Evolutionary conservation across 108 stramenopile genomes (phyloP).

Genomic region (Cyclotella atomus): DNA sequence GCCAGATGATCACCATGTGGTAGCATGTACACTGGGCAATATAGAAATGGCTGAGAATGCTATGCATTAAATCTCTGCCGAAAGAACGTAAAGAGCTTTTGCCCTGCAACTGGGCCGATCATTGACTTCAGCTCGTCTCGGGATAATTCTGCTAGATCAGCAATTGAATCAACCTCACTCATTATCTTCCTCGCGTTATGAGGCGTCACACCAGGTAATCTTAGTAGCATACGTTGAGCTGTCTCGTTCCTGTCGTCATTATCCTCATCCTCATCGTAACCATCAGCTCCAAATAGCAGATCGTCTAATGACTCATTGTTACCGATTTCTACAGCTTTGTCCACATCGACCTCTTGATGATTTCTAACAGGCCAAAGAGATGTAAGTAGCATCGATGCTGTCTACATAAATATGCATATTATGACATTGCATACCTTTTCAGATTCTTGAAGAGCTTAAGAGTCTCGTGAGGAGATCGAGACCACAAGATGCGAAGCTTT

Average conservation of each 20-base stretch:
- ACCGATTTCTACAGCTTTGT: conserved; percentile 82
- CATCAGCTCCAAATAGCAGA: conserved; percentile 50
- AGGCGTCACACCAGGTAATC: conserved; percentile 89
- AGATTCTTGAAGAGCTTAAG: conserved; percentile 88
- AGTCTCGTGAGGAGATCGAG: conserved; percentile 92
- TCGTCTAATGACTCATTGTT: conserved; percentile 78
- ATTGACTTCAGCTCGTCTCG: conserved; percentile 77
- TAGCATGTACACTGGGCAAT: conserved; percentile 60
- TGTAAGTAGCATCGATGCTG: too few relatives aligned
- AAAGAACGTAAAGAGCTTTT: conserved; percentile 90
- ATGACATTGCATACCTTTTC: conserved; percentile 58
- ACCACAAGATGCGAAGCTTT: conserved; percentile 92
- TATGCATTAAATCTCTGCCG: conserved; percentile 49
- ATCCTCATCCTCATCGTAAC: conserved; percentile 67
- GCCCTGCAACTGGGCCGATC: conserved; percentile 83
- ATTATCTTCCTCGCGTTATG: conserved; percentile 86
- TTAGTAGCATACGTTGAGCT: conserved; percentile 87
- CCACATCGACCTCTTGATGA: conserved; percentile 89
- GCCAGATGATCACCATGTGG: conserved; percentile 58
- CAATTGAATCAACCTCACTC: conserved; percentile 81
- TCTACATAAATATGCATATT: too few relatives aligned
- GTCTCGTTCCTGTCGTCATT: conserved; percentile 82
- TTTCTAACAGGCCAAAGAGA: too few relatives aligned
- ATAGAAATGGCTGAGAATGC: conserved; percentile 64
- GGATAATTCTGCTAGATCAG: conserved; percentile 77